Base-by-base conservation (phyloP, 176 grass and related monocot genomes). In the Metroxylon sagu region DNA sequence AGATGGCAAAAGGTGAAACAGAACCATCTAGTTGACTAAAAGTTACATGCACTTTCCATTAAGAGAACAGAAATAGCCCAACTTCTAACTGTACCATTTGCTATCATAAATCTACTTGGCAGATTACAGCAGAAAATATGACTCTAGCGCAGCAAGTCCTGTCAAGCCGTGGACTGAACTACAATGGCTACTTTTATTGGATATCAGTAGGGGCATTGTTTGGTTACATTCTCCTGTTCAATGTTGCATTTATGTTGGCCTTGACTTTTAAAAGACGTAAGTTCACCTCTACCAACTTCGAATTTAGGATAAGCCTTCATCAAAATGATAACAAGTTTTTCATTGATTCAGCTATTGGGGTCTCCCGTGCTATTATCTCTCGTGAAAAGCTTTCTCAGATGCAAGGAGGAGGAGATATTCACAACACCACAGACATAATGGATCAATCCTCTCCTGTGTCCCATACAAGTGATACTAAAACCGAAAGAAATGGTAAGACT, bases 1-100 rank as follows among this genome's bases (percentile, higher is more conserved):
- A 85, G 90, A 89, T 95, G 90, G 85, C 74, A 86, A 53, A 78
- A 89, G 80, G 90, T 95, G 67, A 70, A 39, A 16, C 5, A 3
- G 19, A 23, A 19, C 1, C 21, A 23, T n/a, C 14, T 18, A 18
- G 16, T 19, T 14, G 0, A 6, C 23, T 16, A 3, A 14, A 35
- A 3, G 16, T 29, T 1, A 35, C 5, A 35, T 35, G 1, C 5
- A 35, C 6, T 7, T 7, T 6, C 6, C 30, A 35, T 7, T 6
- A 1, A 35, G 5, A 7, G 30, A 8, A 35, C 30, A 35, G 7
- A 3, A 35, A 6, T 8, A 35, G 30, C 2, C 30, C 5, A 35
- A 35, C 2, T 7, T 35, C 30, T 7, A 8, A 35, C 30, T 35
- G 30, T 35, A 1, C 5, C 5, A 1, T 35, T 1, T 58, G 54